Base-by-base conservation (phyloP, 2,329 filamentous ascomycete species). In the Trichoderma sp. region DNA sequence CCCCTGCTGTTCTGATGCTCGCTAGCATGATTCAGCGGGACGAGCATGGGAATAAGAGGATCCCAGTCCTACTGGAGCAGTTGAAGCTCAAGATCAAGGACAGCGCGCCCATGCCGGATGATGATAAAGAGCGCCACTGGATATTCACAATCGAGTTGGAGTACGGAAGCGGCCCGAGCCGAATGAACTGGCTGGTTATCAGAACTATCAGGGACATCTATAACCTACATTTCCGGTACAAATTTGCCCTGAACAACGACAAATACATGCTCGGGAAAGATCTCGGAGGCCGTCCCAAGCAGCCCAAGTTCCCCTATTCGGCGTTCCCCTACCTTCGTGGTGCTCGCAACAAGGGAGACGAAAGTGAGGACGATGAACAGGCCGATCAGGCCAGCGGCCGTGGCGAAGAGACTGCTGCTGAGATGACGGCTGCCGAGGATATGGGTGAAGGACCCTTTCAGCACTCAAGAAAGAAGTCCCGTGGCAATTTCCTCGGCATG, bases 21-120 rank as follows among this genome's bases (percentile, higher is more conserved):
- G 96, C 96, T 8, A 98, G 95, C 79, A 98, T 98, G 93, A 96
- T 98, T 77, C 96, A 98, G 82, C 89, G 96, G 71, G 96, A 99
- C 77, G 96, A 99, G 81, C 93, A 98, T 77, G 94, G 95, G 63
- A 96, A 97, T 82, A 96, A 93, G 82, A 91, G 95, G 72, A 97
- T 99, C 71, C 96, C 96, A 0, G 94, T 99, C 68, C 88, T 99
- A 4, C 87, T 99, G 7, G 96, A 99, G 81, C 96, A 99, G 83
- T 87, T 99, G 72, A 97, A 97, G 80, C 87, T 99, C 73, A 90
- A 88, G 71, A 92, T 99, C 72, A 92, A 90, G 9, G 93, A 98
- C 77, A 97, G 94, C 77, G 85, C 86, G 12, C 89, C 90, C 12
- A 88, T 90, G 73, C 90, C 92, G 57, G 90, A 88, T 71, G 86